Base-by-base conservation (phyloP, 139 green algal genomes). In the Prasinococcaceae sp. region DNA sequence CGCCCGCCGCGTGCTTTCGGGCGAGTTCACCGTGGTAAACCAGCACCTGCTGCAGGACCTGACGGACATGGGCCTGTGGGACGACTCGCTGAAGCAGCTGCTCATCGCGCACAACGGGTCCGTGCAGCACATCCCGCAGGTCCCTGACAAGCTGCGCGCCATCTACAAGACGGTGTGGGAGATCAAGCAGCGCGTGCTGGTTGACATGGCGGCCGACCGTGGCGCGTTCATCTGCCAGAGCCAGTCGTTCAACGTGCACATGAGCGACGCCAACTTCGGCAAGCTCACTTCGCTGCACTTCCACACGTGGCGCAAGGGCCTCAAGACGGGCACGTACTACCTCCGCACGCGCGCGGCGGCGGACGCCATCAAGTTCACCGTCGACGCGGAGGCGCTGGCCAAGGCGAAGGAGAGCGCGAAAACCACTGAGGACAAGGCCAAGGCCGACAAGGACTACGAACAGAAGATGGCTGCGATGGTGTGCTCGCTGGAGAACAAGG, bases 91-190 rank as follows among this genome's bases (percentile, higher is more conserved):
- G 30, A 98, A 98, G 78, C 97, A 98, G 63, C 73, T 89, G 63
- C 72, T 98, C 35, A 83, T 98, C 39, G 74, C 84, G 6, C 54
- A 68, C 63, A 89, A 86, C 52, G 84, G 84, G 20, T 78, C 56
- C 10, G 78, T 93, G 32, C 40, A 70, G 61, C 53, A 70, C 36
- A 20, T 60, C 19, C 60, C 84, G 50, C 75, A 87, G 60, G 86
- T 98, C 41, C 90, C 90, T 10, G 75, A 84, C 1, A 36, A 83
- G 29, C 69, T 98, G 19, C 95, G 94, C 78, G 52, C 35, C 6
- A 77, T 98, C 44, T 98, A 98, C 79, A 95, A 95, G 82, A 98
- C 90, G 23, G 90, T 96, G 38, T 98, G 90, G 90, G 90, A 98
- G 77, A 94, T 98, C 68, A 96, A 95, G 77, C 68, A 76, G 58